phyloP scores from a whole-genome alignment of 163 green algal species.

The Trebouxiophyceae sp. region DNA sequence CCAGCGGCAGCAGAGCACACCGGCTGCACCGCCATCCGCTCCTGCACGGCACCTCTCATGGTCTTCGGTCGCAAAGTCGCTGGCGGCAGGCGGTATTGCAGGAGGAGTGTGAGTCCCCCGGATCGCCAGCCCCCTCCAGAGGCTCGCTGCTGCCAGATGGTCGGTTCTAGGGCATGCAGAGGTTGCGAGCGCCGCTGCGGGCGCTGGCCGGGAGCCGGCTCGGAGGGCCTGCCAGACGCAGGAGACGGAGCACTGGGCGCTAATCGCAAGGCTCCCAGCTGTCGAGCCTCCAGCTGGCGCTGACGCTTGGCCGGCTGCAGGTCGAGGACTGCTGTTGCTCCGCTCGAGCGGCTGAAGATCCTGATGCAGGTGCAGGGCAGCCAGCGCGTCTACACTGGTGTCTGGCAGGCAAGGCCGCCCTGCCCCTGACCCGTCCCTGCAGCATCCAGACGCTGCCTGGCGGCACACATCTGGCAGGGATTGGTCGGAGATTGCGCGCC shows the following conservation, averaged over 20 bases:
- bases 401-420: constrained; percentile 60
- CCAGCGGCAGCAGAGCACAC: no score
- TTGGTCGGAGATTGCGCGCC: neutral
- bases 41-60: neutral
- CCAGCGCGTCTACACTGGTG: constrained; percentile 82
- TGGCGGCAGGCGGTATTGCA: constrained; percentile 82
- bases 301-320: constrained; percentile 34
- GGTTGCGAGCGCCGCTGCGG: no score
- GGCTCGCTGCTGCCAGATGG: neutral
- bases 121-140: neutral
- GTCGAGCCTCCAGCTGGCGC: neutral
- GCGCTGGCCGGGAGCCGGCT: no score
- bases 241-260: neutral
- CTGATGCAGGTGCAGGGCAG: constrained; percentile 93
- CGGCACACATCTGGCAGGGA: neutral
- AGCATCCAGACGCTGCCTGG: no score
- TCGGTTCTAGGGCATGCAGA: neutral
- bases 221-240: neutral
- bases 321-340: constrained; percentile 85
- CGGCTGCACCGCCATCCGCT: no score
- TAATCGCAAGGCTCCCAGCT: neutral
- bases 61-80: constrained; percentile 67
- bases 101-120: constrained; percentile 82
- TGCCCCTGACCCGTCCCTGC: neutral
- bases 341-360: constrained; percentile 89